Evolutionary conservation across 2,329 filamentous ascomycete genomes (phyloP).

Genomic region (Penicillium brasilianum): DNA sequence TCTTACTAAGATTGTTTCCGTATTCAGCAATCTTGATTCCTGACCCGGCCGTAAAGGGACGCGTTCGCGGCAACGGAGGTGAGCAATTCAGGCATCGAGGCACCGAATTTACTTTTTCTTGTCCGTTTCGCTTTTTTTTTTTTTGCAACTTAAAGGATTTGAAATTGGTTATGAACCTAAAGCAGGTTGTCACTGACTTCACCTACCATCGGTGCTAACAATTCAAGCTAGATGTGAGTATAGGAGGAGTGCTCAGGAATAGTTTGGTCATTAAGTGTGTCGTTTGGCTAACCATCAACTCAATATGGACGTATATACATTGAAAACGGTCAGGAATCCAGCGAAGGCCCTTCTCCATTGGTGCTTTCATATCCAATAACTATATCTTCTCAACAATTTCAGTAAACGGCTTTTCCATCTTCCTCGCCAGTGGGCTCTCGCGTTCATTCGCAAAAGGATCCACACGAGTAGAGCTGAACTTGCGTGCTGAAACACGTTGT

Average conservation of each 20-base stretch:
- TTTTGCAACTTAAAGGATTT: too few relatives aligned
- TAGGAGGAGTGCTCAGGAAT: not conserved
- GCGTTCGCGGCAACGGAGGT: not conserved
- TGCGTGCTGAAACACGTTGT: constrained; percentile 43
- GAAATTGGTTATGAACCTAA: too few relatives aligned
- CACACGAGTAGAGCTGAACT: constrained; percentile 44
- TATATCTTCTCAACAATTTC: constrained; percentile 1
- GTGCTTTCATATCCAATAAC: not conserved
- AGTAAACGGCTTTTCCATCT: not conserved
- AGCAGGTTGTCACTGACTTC: too few relatives aligned
- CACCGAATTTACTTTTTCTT: too few relatives aligned
- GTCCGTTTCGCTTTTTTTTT: too few relatives aligned
- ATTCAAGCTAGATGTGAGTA: not conserved
- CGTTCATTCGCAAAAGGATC: constrained; percentile 31
- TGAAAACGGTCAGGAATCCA: not conserved
- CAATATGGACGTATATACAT: too few relatives aligned
- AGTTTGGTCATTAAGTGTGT: not conserved
- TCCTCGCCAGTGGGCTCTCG: not conserved
- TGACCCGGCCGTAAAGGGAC: not conserved
- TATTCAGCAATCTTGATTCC: not conserved
- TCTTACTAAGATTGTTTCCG: not conserved
- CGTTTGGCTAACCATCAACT: not conserved
- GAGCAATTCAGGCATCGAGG: not conserved
- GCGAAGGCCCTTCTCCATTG: not conserved
- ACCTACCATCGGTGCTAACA: too few relatives aligned